Conservation (phyloP, 192 early-diverging fungal species). For the Ramicandelaber brevisporus region DNA sequence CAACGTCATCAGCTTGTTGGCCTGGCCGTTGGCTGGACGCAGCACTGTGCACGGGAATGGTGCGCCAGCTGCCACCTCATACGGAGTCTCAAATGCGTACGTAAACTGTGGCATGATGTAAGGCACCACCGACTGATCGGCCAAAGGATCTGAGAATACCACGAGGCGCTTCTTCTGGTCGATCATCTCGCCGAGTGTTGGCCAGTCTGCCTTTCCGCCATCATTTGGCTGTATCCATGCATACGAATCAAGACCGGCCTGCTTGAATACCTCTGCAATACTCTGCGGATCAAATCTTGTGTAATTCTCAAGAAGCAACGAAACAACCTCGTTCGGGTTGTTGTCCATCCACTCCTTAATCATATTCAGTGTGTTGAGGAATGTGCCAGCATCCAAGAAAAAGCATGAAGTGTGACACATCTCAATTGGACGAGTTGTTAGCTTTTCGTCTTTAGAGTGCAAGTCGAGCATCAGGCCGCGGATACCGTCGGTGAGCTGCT, state of each 20-base stretch:
- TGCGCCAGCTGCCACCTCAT: too few species aligned
- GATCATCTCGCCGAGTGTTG: slow-evolving; percentile 39
- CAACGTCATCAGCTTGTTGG: slow-evolving; percentile 12
- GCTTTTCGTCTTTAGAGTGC: too few species aligned
- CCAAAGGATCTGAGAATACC: slow-evolving; percentile 24
- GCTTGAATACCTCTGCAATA: slow-evolving; percentile 21
- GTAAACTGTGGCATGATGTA: too few species aligned
- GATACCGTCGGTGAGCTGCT: slow-evolving; percentile 47
- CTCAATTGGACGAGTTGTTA: slow-evolving; percentile 3
- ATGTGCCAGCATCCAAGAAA: slow-evolving; percentile 28
- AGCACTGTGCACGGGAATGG: slow-evolving; percentile 16
- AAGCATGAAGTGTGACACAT: slow-evolving; percentile 34
- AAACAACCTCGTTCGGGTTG: slow-evolving; percentile 46
- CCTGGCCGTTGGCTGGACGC: slow-evolving; percentile 7
- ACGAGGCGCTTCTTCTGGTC: slow-evolving; percentile 33
- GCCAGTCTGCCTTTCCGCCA: slow-evolving; percentile 22
- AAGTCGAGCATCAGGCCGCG: slow-evolving; percentile 47
- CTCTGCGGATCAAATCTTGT: slow-evolving; percentile 16
- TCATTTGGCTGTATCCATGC: slow-evolving; percentile 18
- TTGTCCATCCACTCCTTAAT: slow-evolving; percentile 28
- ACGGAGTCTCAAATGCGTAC: too few species aligned
- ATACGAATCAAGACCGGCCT: slow-evolving; percentile 20
- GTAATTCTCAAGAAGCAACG: slow-evolving; percentile 45
- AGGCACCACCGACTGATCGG: slow-evolving; percentile 20
- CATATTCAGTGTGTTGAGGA: slow-evolving; percentile 21